phyloP scores from a whole-genome alignment of 2,329 filamentous ascomycete species.

The Aspergillus hiratsukae region DNA sequence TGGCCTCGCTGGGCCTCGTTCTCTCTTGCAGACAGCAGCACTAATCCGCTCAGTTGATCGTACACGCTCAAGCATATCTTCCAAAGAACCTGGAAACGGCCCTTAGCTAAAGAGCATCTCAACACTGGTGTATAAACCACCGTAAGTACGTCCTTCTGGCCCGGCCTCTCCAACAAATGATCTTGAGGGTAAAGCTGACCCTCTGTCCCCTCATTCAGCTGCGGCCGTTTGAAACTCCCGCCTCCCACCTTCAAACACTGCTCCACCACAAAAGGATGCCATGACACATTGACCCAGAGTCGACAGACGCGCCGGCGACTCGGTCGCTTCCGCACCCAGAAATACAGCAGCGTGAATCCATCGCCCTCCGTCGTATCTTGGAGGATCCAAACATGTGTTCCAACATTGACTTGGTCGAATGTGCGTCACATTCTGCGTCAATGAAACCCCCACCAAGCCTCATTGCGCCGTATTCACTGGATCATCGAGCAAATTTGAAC shows the following conservation, averaged over 20 bases:
- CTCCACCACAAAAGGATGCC: neutral
- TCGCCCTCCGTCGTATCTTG: neutral
- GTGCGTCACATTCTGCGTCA: neutral
- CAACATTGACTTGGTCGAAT: neutral
- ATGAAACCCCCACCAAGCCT: too few species aligned
- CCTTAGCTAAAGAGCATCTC: neutral
- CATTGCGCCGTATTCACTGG: too few species aligned
- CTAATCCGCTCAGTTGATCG: too few species aligned
- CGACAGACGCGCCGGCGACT: too few species aligned
- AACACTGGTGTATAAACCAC: neutral
- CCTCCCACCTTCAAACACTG: neutral
- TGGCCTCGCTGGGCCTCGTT: too few species aligned
- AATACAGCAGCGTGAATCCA: neutral
- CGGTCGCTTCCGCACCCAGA: neutral
- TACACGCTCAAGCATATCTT: too few species aligned
- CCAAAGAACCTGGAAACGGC: too few species aligned
- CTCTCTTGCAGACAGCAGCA: too few species aligned
- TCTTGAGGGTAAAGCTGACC: neutral
- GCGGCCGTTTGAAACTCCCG: neutral
- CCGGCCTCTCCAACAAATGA: neutral
- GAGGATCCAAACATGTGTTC: neutral
- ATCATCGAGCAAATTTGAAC: neutral
- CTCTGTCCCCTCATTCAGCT: too few species aligned
- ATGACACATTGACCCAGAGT: neutral
- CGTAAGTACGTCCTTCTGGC: neutral